Evolutionary conservation across 2,329 filamentous ascomycete genomes (phyloP).

Genomic region (Delphinella strobiligena): DNA sequence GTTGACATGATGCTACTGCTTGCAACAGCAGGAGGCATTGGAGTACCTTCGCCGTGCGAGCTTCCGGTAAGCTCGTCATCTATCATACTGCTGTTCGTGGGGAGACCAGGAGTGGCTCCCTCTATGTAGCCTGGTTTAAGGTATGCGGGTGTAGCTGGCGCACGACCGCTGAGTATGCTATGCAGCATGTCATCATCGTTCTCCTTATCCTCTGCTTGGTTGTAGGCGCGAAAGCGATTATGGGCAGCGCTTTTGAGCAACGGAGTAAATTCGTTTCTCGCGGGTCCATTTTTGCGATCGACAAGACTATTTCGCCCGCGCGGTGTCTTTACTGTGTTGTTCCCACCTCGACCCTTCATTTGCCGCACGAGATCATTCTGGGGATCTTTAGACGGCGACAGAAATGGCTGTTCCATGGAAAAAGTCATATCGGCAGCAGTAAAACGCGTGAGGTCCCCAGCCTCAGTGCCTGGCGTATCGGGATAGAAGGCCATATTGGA

Average conservation of each 20-base stretch:
- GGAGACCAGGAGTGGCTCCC: slow-evolving; percentile 58
- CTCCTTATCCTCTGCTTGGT: slow-evolving; percentile 12
- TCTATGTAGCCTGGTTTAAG: slow-evolving; percentile 51
- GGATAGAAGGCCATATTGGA: slow-evolving; percentile 41
- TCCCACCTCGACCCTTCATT: slow-evolving; percentile 52
- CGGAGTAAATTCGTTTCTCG: slow-evolving; percentile 77
- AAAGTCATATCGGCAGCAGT: slow-evolving; percentile 62
- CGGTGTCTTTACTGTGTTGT: slow-evolving; percentile 58
- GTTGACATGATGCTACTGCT: slow-evolving; percentile 73
- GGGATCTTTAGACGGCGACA: slow-evolving; percentile 59
- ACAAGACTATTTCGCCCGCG: slow-evolving; percentile 59
- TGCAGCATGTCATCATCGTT: slow-evolving; percentile 11
- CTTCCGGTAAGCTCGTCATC: slow-evolving; percentile 49
- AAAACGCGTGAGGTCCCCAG: slow-evolving; percentile 64
- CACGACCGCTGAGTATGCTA: slow-evolving; percentile 29
- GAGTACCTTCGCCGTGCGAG: slow-evolving; percentile 56
- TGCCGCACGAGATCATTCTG: slow-evolving; percentile 61
- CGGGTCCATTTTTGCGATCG: slow-evolving; percentile 49
- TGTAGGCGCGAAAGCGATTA: slow-evolving; percentile 40
- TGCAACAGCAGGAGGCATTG: slow-evolving; percentile 62
- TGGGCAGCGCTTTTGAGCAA: slow-evolving; percentile 74
- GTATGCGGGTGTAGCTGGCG: slow-evolving; percentile 56
- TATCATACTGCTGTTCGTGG: slow-evolving; percentile 63
- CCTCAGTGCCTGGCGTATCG: slow-evolving; percentile 76
- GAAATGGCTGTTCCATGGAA: slow-evolving; percentile 78